Percentiles rank a stretch among this genome's conserved stretches.
phyloP scores from a whole-genome alignment of 83 land plant species.

The Larix sibirica region DNA sequence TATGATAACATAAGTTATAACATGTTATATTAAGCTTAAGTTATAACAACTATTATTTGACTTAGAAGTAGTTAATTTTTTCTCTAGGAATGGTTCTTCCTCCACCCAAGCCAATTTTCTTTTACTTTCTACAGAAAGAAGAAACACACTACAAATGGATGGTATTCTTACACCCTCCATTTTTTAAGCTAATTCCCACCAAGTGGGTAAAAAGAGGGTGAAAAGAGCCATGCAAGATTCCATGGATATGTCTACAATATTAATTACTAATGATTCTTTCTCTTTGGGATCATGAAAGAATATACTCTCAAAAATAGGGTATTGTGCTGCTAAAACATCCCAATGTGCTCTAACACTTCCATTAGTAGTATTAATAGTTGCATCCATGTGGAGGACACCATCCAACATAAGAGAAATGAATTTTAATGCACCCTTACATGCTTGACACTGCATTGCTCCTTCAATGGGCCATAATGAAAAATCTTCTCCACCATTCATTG shows the following conservation, averaged over 20 bases:
- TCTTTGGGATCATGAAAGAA: constrained; percentile 64
- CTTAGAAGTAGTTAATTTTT: too few relatives aligned
- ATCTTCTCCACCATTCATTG: constrained; percentile 55
- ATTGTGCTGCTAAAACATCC: constrained; percentile 60
- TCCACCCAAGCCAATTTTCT: too few relatives aligned
- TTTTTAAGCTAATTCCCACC: too few relatives aligned
- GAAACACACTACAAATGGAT: too few relatives aligned
- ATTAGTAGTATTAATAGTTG: constrained; percentile 52
- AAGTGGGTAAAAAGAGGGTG: too few relatives aligned
- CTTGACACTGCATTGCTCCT: constrained; percentile 29
- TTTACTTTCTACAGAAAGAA: too few relatives aligned
- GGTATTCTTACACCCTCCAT: too few relatives aligned
- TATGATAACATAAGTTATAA: too few relatives aligned
- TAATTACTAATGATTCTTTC: constrained; percentile 58
- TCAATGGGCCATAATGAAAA: constrained; percentile 61
- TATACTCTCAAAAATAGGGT: constrained; percentile 73
- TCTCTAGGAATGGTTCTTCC: too few relatives aligned
- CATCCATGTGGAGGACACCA: constrained; percentile 66
- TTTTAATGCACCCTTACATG: constrained; percentile 17
- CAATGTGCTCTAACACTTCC: constrained; percentile 64
- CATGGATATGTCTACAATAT: constrained; percentile 58
- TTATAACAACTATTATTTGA: too few relatives aligned
- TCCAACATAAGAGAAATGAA: constrained; percentile 71
- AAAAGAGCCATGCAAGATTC: constrained; percentile 71
- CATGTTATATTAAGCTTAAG: too few relatives aligned